A percentile compares a stretch with the other conserved stretches of the same genome.
These are phyloP conservation scores for sorghum (Sorghum bicolor) DNA, from an alignment of 176 grass and related monocot species.

Conservation along the genomic window DNA sequence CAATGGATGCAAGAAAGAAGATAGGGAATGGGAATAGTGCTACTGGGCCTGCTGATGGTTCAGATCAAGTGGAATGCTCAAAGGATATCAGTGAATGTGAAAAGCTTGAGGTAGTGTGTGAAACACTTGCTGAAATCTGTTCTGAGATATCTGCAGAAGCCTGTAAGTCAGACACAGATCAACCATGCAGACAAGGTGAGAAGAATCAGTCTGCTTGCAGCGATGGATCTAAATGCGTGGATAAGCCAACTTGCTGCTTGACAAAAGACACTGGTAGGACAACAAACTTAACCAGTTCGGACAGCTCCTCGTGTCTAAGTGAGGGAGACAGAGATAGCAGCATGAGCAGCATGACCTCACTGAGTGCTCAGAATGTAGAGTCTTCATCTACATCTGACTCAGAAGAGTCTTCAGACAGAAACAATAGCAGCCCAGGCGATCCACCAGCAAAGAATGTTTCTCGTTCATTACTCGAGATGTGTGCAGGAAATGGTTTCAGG, in stretches of 20 bases:
- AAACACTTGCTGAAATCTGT: conserved; percentile 18
- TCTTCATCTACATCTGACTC: conserved; percentile 83
- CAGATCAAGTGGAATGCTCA: conserved; percentile 18
- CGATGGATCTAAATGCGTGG: background rate
- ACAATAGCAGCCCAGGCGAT: conserved; percentile 24
- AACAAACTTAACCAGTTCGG: conserved; percentile 43
- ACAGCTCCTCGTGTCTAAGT: conserved; percentile 75
- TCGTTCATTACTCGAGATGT: conserved; percentile 41
- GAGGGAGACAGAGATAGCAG: conserved; percentile 69
- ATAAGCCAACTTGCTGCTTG: conserved; percentile 32
- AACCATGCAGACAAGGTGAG: conserved; percentile 7
- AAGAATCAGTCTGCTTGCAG: conserved; percentile 22
- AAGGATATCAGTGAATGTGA: conserved; percentile 4
- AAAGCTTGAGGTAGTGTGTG: background rate
- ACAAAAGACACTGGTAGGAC: conserved; percentile 25
- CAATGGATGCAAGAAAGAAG: conserved; percentile 68
- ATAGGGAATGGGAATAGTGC: conserved; percentile 26
- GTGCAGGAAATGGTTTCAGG: conserved; percentile 38
- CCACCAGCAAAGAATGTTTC: conserved; percentile 26
- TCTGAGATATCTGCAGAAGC: conserved; percentile 29
- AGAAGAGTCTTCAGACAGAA: conserved; percentile 59
- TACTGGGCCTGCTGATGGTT: background rate
- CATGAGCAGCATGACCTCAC: conserved; percentile 59
- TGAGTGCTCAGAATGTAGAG: conserved; percentile 60
- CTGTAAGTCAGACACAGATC: conserved; percentile 14